Percentiles rank a stretch among this genome's conserved stretches.
phyloP scores from a whole-genome alignment of 2,329 filamentous ascomycete species.

The Fonsecaea pugnacius region DNA sequence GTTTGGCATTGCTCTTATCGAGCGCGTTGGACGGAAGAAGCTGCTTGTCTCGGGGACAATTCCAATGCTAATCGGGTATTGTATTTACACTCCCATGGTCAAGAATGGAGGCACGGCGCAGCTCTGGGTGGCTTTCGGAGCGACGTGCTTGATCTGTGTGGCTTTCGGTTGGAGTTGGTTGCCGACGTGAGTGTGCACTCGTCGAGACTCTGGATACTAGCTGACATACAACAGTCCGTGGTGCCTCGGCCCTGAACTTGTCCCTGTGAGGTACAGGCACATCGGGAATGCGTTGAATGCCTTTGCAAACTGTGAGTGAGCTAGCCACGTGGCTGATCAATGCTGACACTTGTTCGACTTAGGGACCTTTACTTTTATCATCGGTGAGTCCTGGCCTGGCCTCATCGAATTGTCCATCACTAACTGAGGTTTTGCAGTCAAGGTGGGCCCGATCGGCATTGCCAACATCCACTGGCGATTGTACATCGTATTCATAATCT shows the following conservation, averaged over 20 bases:
- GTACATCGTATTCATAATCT: constrained; percentile 55
- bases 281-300: constrained; percentile 41
- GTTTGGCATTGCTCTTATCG: constrained; percentile 62
- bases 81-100: constrained; percentile 23
- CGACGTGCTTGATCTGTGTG: constrained; percentile 23
- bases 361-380: constrained; percentile 73
- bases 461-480: constrained; percentile 59
- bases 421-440: constrained; percentile 42
- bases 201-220: constrained; percentile 62
- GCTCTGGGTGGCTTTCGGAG: constrained; percentile 27
- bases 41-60: constrained; percentile 67
- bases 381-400: constrained; percentile 41
- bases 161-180: constrained; percentile 52
- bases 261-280: constrained; percentile 43
- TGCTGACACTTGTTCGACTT: constrained; percentile 70
- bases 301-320: constrained; percentile 44
- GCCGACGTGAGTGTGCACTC: constrained; percentile 67
- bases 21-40: constrained; percentile 64
- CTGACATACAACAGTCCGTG: constrained; percentile 43
- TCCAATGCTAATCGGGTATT: constrained; percentile 20
- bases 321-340: constrained; percentile 47
- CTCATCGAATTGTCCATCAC: background rate
- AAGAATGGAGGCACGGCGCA: constrained; percentile 17
- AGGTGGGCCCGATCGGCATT: constrained; percentile 58
- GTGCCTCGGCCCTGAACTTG: constrained; percentile 37